Conservation (phyloP, 2,329 filamentous ascomycete species). For the Microsporum ferrugineum region DNA sequence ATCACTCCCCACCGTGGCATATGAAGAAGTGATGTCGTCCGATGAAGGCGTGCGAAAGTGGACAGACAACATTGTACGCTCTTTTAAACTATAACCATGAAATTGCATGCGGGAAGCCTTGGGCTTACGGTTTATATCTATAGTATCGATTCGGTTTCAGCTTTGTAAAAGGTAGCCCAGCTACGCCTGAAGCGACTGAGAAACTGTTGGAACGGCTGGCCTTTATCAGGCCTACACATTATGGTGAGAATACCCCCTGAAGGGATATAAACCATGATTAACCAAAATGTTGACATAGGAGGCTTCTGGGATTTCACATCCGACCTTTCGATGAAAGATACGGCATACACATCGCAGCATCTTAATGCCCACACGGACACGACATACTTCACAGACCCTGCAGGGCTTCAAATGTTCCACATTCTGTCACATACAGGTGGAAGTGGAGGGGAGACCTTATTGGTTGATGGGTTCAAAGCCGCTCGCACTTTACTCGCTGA, state of each 20-base stretch:
- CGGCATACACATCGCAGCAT: slow-evolving; percentile 77
- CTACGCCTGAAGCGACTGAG: slow-evolving; percentile 59
- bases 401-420: slow-evolving; percentile 86
- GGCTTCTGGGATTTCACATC: slow-evolving; percentile 80
- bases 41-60: slow-evolving; percentile 48
- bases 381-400: slow-evolving; percentile 89
- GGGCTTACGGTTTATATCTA: background rate
- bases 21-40: slow-evolving; percentile 49
- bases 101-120: background rate
- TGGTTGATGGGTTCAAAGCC: slow-evolving; percentile 77
- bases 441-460: slow-evolving; percentile 61
- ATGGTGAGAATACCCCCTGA: slow-evolving; percentile 46
- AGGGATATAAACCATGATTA: background rate
- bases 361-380: slow-evolving; percentile 85
- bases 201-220: slow-evolving; percentile 67
- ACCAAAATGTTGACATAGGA: slow-evolving; percentile 27
- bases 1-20: slow-evolving; percentile 49
- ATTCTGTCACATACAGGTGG: slow-evolving; percentile 62
- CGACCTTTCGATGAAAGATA: slow-evolving; percentile 77
- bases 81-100: background rate
- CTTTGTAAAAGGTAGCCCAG: slow-evolving; percentile 61
- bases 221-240: slow-evolving; percentile 82
- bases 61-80: slow-evolving; percentile 46
- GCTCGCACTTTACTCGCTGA: slow-evolving; percentile 49
- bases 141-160: slow-evolving; percentile 63